A percentile compares a stretch with the other conserved stretches of the same genome.
Evolutionary conservation across 192 early-diverging fungal genomes (phyloP).

Genomic region (Pilaira anomala): DNA sequence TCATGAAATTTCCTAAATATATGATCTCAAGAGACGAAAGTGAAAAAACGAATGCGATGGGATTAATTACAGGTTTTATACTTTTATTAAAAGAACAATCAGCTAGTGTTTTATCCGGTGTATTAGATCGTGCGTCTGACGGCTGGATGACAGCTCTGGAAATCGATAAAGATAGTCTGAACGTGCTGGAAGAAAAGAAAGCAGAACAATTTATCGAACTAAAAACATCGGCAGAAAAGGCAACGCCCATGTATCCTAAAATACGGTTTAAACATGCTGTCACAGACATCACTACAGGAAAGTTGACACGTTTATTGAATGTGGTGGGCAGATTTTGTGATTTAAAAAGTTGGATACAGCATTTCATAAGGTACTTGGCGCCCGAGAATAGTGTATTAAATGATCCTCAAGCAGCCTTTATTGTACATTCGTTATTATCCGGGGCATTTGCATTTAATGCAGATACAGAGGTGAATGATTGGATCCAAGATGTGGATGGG

Average conservation of each 20-base stretch:
- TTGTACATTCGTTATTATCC: constrained; percentile 34
- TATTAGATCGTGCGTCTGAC: constrained; percentile 25
- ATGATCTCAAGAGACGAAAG: constrained; percentile 34
- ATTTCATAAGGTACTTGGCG: constrained; percentile 34
- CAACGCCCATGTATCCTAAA: constrained; percentile 20
- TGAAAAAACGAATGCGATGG: constrained; percentile 33
- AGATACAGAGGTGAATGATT: not conserved
- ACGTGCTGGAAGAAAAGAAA: constrained; percentile 32
- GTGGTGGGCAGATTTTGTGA: constrained; percentile 30
- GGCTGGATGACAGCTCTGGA: constrained; percentile 40
- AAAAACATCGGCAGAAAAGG: not conserved
- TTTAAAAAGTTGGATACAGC: constrained; percentile 27
- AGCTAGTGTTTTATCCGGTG: constrained; percentile 29
- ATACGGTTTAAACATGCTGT: constrained; percentile 34
- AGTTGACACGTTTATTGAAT: constrained; percentile 27
- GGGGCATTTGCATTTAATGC: constrained; percentile 18
- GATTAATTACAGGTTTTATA: constrained; percentile 32
- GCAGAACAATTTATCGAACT: constrained; percentile 20
- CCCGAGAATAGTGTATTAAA: constrained; percentile 4
- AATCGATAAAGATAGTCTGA: constrained; percentile 29
- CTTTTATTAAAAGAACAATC: constrained; percentile 27
- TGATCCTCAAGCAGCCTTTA: constrained; percentile 34
- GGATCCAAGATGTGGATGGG: not conserved
- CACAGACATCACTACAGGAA: constrained; percentile 10
- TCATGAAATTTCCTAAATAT: constrained; percentile 33